Evolutionary conservation across 2,329 filamentous ascomycete genomes (phyloP), one percentile per base, ranked within the genome.

Genomic region (Phaeosphaeriaceae sp.): DNA sequence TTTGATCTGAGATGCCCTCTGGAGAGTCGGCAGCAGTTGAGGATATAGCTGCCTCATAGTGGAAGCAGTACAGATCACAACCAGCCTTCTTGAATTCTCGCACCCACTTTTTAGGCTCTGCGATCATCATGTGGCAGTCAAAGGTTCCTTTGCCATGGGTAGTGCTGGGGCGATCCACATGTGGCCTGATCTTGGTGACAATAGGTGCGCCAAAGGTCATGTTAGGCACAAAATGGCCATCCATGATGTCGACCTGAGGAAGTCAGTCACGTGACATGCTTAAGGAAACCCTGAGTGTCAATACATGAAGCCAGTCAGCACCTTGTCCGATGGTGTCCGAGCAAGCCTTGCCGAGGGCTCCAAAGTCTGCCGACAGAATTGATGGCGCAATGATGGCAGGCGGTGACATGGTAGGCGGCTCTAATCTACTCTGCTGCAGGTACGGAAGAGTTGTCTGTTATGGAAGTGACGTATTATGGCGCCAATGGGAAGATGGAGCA

Each of bases 41-140:
- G 61, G 79, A 76, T 40, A 94, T 83, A 57, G 94, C 94, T 20
- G 94, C 94, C 78, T 99, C 94, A 77, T 97, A 97, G 81, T 99
- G 94, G 81, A 99, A 99, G 81, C 94, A 97, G 81, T 99, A 99
- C n/a, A 99, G 83, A 75, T 99, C 92, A 76, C 92, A 97, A 45
- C 94, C 94, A 52, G 92, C 94, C 44, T 89, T 87, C 74, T 94
- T 86, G 80, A 99, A 97, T 55, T 96, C 90, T 70, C 89, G 90
- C 66, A 97, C 92, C 94, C 94, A 99, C 82, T 92, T 92, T 81
- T 97, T 95, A 61, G 94, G 94, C 92, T 99, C 93, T 67, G 91
- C 87, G 71, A 99, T 96, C 94, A 99, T 99, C 94, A 99, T 97
- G 77, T 99, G 94, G 82, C 94, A 99, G 77, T 99, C 94, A 73